Evolutionary conservation across 768 basidiomycete genomes (phyloP), one percentile per base, ranked within the genome.

Genomic region (Amanita jacksonii): DNA sequence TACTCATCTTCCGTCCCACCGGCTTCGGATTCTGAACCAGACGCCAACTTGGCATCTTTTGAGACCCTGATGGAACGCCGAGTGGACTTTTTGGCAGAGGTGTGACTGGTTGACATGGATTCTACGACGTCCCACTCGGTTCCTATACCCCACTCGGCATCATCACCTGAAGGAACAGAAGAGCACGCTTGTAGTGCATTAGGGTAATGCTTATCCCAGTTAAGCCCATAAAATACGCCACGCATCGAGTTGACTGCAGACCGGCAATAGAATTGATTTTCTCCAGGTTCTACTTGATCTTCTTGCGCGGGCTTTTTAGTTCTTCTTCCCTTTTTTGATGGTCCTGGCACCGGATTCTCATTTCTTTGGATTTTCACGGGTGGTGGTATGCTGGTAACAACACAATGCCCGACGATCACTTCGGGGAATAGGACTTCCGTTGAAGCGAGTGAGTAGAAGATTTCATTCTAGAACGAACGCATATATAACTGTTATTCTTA

Each of bases 391-490:
- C 65, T 61, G 15, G 67, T 58, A 22, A 83, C 68, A 9, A 56
- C 59, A 54, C 83, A 85, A 41, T 57, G 72, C 8, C 66, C 63
- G 15, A 76, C 52, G 32, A 87, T 68, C 34, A 66, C 63, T 12
- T 69, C 65, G 4, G 81, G 73, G 10, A 67, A 62, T 12, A 84
- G 52, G 31, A 72, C 62, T 18, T 65, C 74, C 33, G 63, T 66
- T 4, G 68, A 66, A 24, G 65, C 51, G 18, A 84, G 59, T 7
- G 76, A 74, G 39, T 81, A 83, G 52, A 85, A 87, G 5, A 88
- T 70, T 59, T 89, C 86, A 50, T 85, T 82, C 86, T 88, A 25
- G n/a, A n/a, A n/a, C n/a, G n/a, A n/a, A n/a, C n/a, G n/a, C n/a
- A n/a, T n/a, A n/a, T n/a, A n/a, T n/a, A n/a, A n/a, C n/a, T n/a